Evolutionary conservation across 2,329 filamentous ascomycete species (phyloP).

Genomic region (Botrytis galanthina): DNA sequence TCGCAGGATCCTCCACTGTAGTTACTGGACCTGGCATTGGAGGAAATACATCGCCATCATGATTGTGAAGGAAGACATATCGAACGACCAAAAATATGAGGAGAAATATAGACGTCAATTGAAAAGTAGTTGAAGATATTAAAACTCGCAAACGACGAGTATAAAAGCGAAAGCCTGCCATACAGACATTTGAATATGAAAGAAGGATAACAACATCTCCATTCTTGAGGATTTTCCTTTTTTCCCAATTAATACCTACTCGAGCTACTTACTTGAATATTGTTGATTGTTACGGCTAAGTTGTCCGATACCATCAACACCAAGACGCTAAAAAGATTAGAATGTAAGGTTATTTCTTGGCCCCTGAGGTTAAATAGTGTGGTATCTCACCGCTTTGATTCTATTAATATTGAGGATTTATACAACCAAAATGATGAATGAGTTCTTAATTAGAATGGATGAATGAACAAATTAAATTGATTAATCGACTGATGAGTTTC

Average conservation of each 20-base stretch:
- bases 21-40: slow-evolving; percentile 23
- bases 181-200: slow-evolving; percentile 19
- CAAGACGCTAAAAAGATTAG: slow-evolving; percentile 9
- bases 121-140: slow-evolving; percentile 23
- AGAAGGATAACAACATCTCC: not conserved
- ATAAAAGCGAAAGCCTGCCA: slow-evolving; percentile 29
- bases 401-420: not conserved
- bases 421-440: not conserved
- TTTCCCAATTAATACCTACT: not conserved
- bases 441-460: not conserved
- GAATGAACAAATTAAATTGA: not conserved
- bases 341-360: not conserved
- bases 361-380: not conserved
- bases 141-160: slow-evolving; percentile 29
- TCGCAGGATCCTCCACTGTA: slow-evolving; percentile 26
- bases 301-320: not conserved
- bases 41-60: slow-evolving; percentile 24
- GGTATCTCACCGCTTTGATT: not conserved
- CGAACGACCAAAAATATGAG: slow-evolving; percentile 26
- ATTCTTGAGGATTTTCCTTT: not conserved
- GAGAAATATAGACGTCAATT: slow-evolving; percentile 23
- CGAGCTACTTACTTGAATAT: not conserved
- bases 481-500: fast-evolving
- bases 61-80: slow-evolving; percentile 31
- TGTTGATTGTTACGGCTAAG: not conserved